Base-by-base conservation (phyloP, 768 basidiomycete species). In the Lactifluus pinguis region DNA sequence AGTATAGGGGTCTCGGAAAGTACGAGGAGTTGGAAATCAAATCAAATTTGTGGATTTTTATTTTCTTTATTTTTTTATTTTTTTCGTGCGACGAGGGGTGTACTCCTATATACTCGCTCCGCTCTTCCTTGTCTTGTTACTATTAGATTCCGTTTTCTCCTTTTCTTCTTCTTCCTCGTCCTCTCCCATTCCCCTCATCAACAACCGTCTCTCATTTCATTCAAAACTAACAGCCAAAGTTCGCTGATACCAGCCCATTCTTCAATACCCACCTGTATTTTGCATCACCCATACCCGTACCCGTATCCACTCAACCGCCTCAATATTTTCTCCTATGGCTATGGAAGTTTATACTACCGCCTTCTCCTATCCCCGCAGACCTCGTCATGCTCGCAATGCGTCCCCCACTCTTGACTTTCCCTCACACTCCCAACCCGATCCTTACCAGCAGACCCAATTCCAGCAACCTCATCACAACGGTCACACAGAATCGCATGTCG, bases 311-410 rank as follows among this genome's bases (percentile, higher is more conserved):
- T 25, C 19, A 45, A 57, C 44, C 44, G 61, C 64, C 68, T 70
- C 66, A 71, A 63, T 67, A 67, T 68, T 63, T 63, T 55, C 68
- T 53, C 60, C 68, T 67, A 95, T 97, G 94, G 94, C 68, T 67
- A 95, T 97, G 94, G 94, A 97, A 73, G 84, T 95, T 72, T 95
- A 95, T 82, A 90, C 92, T 57, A 90, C 91, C 67, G 90, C 92
- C 70, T 95, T 97, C 80, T 87, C 87, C 68, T 88, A 89, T 76
- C 92, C 92, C 70, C 87, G 89, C 77, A 80, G 87, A 72, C 81
- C 86, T 71, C 85, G 85, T 70, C 81, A 82, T 74, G 75, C 79
- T 76, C 83, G 80, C 74, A 82, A 84, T 60, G 76, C 81, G 56
- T 74, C 82, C 67, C 80, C 82, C 56, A 80, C 85, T 62, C 77